Conservation (phyloP, 73 alveolate species). For the Tetrahymena malaccensis region DNA sequence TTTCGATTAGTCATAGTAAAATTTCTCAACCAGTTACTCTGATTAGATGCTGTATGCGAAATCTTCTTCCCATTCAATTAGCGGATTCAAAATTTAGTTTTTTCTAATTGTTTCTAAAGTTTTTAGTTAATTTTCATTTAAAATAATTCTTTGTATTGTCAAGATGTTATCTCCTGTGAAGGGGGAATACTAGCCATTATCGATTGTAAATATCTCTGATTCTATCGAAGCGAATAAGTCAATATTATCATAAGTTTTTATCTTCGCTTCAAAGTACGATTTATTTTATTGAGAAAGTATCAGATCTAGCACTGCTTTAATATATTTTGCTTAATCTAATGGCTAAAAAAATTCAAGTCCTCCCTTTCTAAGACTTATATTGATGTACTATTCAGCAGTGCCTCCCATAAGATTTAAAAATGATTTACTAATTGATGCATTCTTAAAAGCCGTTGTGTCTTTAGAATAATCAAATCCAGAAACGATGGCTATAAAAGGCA, state of each 20-base stretch:
- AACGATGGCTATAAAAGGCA: background rate
- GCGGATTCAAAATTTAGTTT: background rate
- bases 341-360: background rate
- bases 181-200: background rate
- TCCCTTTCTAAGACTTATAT: background rate
- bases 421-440: background rate
- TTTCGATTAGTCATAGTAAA: background rate
- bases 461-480: background rate
- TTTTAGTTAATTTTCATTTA: background rate
- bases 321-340: background rate
- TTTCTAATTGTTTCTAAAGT: background rate
- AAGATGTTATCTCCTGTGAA: background rate
- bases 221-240: background rate
- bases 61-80: background rate
- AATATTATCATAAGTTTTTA: background rate
- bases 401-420: background rate
- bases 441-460: background rate
- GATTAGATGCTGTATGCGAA: background rate
- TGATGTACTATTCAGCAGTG: background rate
- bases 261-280: background rate
- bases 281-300: background rate
- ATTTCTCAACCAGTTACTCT: background rate
- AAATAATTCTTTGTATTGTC: background rate
- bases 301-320: background rate
- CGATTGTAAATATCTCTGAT: background rate